phyloP scores from a whole-genome alignment of 371 early-diverging fungal species.

The Massospora cicadina region DNA sequence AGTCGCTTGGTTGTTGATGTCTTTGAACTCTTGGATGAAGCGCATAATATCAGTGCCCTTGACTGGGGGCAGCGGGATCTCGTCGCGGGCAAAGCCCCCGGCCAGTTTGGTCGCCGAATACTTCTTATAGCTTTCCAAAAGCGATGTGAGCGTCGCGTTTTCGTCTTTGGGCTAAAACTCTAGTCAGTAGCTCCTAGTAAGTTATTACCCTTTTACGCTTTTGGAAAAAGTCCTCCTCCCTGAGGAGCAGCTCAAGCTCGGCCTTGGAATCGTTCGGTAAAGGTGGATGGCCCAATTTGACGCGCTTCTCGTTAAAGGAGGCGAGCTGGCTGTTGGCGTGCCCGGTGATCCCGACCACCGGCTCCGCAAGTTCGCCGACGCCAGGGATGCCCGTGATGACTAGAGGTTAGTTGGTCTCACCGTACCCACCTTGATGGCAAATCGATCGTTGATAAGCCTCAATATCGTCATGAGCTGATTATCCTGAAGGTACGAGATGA shows the following conservation, averaged over 20 bases:
- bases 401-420: neutral
- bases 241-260: slow-evolving; percentile 24
- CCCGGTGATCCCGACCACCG: slow-evolving; percentile 57
- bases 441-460: slow-evolving; percentile 84
- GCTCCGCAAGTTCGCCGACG: slow-evolving; percentile 26
- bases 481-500: slow-evolving; percentile 85
- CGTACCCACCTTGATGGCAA: slow-evolving; percentile 59
- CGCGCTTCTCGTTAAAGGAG: slow-evolving; percentile 55
- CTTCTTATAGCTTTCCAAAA: neutral
- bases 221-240: slow-evolving; percentile 17
- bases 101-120: neutral
- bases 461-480: slow-evolving; percentile 72
- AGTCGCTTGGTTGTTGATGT: slow-evolving; percentile 61
- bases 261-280: slow-evolving; percentile 24
- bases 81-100: slow-evolving; percentile 18
- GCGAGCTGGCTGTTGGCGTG: slow-evolving; percentile 59
- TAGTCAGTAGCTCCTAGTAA: neutral
- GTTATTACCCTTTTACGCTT: neutral
- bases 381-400: slow-evolving; percentile 14
- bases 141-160: neutral
- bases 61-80: slow-evolving; percentile 49
- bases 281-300: slow-evolving; percentile 39
- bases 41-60: slow-evolving; percentile 49
- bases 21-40: slow-evolving; percentile 60
- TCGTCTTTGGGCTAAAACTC: neutral